These are phyloP conservation scores for Acacia melanoxylon DNA, from an alignment of 306 rosid genomes.

Conservation along the genomic window DNA sequence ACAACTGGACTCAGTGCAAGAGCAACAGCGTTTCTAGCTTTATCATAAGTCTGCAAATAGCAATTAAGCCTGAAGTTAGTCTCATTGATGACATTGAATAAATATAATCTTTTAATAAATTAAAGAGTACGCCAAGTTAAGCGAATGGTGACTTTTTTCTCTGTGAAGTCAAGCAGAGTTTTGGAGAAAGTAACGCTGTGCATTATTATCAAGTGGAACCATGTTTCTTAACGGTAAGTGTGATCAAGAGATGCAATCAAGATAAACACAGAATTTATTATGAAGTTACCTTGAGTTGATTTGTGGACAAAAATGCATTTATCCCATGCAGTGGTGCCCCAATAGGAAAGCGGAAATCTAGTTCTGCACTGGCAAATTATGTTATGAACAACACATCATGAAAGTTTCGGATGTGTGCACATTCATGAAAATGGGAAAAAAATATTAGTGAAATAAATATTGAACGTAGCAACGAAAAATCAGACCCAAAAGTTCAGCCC, in stretches of 20 bases:
- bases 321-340: slow-evolving; percentile 98
- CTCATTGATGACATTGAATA: background rate
- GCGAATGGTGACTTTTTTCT: background rate
- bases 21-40: slow-evolving; percentile 97
- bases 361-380: slow-evolving; percentile 66
- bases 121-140: background rate
- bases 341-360: slow-evolving; percentile 89
- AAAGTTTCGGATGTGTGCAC: background rate
- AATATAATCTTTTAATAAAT: background rate
- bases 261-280: slow-evolving; percentile 21
- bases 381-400: slow-evolving; percentile 23
- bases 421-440: slow-evolving; percentile 6
- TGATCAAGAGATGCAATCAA: slow-evolving; percentile 24
- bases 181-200: background rate
- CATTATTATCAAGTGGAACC: background rate
- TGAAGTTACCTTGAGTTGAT: slow-evolving; percentile 76
- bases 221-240: background rate
- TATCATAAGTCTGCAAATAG: slow-evolving; percentile 78
- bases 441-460: slow-evolving; percentile 22
- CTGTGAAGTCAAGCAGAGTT: background rate
- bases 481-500: slow-evolving; percentile 23
- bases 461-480: slow-evolving; percentile 1
- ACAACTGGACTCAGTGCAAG: slow-evolving; percentile 98
- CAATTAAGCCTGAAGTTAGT: slow-evolving; percentile 15
- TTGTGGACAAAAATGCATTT: slow-evolving; percentile 87